Evolutionary conservation across 2,329 filamentous ascomycete species (phyloP).

Genomic region (Colletotrichum chlorophyti): DNA sequence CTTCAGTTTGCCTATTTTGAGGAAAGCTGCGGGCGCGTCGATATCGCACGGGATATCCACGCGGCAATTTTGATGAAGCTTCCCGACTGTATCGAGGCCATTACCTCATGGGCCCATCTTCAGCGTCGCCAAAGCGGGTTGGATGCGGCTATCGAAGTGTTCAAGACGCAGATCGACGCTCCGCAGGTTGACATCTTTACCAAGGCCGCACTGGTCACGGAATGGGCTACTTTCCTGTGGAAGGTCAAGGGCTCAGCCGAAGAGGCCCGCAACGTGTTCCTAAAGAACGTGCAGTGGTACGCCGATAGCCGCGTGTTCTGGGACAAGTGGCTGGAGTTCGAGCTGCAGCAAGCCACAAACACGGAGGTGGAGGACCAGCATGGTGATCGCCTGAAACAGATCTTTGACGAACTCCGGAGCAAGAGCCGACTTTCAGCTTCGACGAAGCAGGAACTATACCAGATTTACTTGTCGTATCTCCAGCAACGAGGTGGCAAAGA

Average conservation of each 20-base stretch:
- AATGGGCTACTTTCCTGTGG: constrained; percentile 89
- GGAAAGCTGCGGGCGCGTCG: constrained; percentile 78
- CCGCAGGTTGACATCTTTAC: constrained; percentile 76
- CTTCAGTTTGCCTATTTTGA: constrained; percentile 96
- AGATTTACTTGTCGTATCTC: constrained; percentile 83
- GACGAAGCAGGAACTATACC: constrained; percentile 76
- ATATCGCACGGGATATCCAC: constrained; percentile 85
- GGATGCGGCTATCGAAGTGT: constrained; percentile 83
- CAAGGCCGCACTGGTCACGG: constrained; percentile 85
- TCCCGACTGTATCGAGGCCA: constrained; percentile 85
- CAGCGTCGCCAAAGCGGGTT: constrained; percentile 83
- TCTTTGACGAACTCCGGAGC: constrained; percentile 76
- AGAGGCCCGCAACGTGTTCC: constrained; percentile 84
- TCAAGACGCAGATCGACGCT: constrained; percentile 81
- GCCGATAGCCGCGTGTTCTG: constrained; percentile 88
- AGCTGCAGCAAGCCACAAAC: constrained; percentile 80
- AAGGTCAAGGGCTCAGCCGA: constrained; percentile 82
- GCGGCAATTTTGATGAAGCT: constrained; percentile 77
- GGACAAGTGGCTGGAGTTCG: constrained; percentile 87
- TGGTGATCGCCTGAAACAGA: constrained; percentile 77
- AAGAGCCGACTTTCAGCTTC: constrained; percentile 74
- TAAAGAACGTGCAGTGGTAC: constrained; percentile 84
- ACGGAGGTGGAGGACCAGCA: constrained; percentile 69
- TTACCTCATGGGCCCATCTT: constrained; percentile 86
- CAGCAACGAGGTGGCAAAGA: constrained; percentile 83